Percentiles rank a stretch among this genome's conserved stretches.
phyloP scores from a whole-genome alignment of 2,329 filamentous ascomycete genomes.

The Cladosporium velox region DNA sequence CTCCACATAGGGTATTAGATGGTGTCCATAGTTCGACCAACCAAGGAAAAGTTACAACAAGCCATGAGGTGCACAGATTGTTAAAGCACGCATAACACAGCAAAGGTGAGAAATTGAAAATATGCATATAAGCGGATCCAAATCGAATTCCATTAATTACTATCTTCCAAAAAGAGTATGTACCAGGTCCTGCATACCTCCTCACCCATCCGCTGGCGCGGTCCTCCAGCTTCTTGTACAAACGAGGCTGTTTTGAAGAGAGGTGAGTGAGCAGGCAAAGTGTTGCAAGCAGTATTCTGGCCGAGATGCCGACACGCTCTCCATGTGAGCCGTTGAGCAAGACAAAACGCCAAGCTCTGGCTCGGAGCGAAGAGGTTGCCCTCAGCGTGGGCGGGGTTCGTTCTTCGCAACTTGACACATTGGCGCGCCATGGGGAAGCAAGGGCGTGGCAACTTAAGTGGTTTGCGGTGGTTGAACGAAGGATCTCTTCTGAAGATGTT shows the following conservation, averaged over 20 bases:
- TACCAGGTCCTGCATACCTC: constrained; percentile 7
- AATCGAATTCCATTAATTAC: background rate
- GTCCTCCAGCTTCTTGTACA: constrained; percentile 10
- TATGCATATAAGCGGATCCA: background rate
- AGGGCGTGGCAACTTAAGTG: constrained; percentile 94
- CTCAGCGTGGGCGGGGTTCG: constrained; percentile 33
- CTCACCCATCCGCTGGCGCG: constrained; percentile 4
- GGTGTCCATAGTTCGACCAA: background rate
- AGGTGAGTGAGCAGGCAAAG: constrained; percentile 12
- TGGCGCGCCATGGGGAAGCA: constrained; percentile 74
- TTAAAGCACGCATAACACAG: background rate
- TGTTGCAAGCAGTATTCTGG: constrained; percentile 3
- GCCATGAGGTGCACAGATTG: background rate
- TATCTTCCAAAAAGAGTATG: background rate
- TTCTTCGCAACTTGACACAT: constrained; percentile 98
- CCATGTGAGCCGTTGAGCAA: constrained; percentile 13
- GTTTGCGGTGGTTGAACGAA: constrained; percentile 60
- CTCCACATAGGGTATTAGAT: background rate
- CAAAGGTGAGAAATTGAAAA: background rate
- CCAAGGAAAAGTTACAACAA: background rate
- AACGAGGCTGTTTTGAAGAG: constrained; percentile 3
- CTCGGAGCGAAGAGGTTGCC: background rate
- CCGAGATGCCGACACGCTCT: constrained; percentile 16
- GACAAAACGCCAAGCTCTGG: constrained; percentile 19
- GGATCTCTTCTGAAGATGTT: background rate